A percentile compares a stretch with the other conserved stretches of the same genome.
phyloP scores from a whole-genome alignment of 2,329 filamentous ascomycete genomes.

The Alternaria dauci region DNA sequence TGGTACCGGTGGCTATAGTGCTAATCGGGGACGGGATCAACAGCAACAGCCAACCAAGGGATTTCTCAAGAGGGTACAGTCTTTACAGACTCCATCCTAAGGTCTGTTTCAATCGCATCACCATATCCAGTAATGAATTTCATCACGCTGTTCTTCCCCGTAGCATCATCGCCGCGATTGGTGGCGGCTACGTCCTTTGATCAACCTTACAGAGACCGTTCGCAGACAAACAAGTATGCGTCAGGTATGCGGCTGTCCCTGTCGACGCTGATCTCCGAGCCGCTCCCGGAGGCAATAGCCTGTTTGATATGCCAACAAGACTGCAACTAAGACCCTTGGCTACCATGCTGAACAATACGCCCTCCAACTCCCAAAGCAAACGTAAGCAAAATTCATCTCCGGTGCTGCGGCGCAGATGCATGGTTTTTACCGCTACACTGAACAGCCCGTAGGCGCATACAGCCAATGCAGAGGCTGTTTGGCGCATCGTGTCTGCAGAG shows the following conservation, averaged over 20 bases:
- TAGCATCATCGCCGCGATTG: background rate
- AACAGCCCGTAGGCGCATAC: background rate
- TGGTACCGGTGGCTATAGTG: background rate
- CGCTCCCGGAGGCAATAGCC: background rate
- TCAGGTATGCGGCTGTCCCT: background rate
- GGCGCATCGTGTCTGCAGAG: constrained; percentile 15
- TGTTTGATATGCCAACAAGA: constrained; percentile 10
- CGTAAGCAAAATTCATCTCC: constrained; percentile 27
- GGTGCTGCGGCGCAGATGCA: constrained; percentile 15
- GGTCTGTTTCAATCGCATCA: background rate
- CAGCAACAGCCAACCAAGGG: background rate
- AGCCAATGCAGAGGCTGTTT: constrained; percentile 18
- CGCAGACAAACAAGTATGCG: background rate
- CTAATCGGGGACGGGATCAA: background rate
- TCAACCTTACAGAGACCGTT: background rate
- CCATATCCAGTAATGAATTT: background rate
- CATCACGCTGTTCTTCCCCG: background rate
- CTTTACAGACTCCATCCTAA: background rate
- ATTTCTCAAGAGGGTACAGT: background rate
- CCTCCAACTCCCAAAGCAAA: constrained; percentile 10
- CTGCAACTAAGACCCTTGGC: constrained; percentile 3
- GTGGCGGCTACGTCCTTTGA: background rate
- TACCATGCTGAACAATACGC: constrained; percentile 14
- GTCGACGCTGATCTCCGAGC: constrained; percentile 5
- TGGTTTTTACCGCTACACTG: constrained; percentile 19